These are phyloP conservation scores for Phylloporus rhodoxanthus DNA, from an alignment of 768 basidiomycete species.

Conservation along the genomic window DNA sequence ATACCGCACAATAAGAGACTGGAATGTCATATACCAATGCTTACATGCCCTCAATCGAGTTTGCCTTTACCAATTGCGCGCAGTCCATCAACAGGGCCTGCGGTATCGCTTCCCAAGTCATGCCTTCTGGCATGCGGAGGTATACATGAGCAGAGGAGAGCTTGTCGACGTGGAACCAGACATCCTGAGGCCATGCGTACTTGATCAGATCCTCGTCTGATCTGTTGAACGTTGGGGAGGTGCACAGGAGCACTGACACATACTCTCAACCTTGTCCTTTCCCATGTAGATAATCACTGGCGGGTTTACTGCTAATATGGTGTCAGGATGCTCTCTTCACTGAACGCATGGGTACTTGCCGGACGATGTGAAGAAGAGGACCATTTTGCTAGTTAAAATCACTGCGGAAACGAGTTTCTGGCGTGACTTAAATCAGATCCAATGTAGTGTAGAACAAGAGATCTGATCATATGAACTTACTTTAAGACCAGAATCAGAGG, in stretches of 20 bases:
- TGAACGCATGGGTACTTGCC: conserved; percentile 22
- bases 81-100: conserved; percentile 73
- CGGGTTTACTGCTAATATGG: conserved; percentile 48
- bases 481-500: too few relatives aligned
- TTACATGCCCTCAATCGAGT: conserved; percentile 79
- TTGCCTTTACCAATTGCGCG: conserved; percentile 95
- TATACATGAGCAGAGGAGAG: conserved; percentile 97
- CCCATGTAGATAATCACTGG: conserved; percentile 86
- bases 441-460: too few relatives aligned
- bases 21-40: background rate
- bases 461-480: too few relatives aligned
- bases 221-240: conserved; percentile 16
- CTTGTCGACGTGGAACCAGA: conserved; percentile 98
- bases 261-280: conserved; percentile 93
- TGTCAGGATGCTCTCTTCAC: background rate
- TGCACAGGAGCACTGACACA: conserved; percentile 24
- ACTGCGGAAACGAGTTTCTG: too few relatives aligned
- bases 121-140: conserved; percentile 76
- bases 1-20: background rate
- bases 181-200: conserved; percentile 83
- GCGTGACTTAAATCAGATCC: too few relatives aligned
- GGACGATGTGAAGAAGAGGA: conserved; percentile 57
- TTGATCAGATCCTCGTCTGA: conserved; percentile 93
- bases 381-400: conserved; percentile 48
- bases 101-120: conserved; percentile 88